Evolutionary conservation across 192 early-diverging fungal species (phyloP), one percentile per base, ranked within the genome.

Genomic region (Backusella circina): DNA sequence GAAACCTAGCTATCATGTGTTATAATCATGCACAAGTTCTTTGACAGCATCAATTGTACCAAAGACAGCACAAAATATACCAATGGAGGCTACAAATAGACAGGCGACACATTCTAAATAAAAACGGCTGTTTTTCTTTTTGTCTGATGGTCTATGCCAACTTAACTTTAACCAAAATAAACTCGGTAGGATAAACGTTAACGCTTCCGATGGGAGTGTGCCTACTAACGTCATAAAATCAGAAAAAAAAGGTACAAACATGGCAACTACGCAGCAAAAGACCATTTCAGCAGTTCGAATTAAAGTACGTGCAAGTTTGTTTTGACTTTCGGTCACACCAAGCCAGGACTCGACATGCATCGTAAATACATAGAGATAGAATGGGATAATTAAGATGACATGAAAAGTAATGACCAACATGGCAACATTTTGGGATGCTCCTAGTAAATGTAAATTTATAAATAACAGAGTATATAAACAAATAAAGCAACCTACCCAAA

Each of bases 181-280:
- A 33, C 92, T 86, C 0, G 94, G 94, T 30, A 96, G 83, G 66
- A 96, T 82, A 75, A 96, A 94, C 75, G 94, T 92, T 30, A 94
- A 86, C 18, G 88, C 82, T 30, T 85, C 88, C 64, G 90, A 92
- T 51, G 89, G 87, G 3, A 94, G 70, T 21, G 93, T 91, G 4
- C 93, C 93, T 33, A 96, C 65, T 18, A 96, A 83, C 9, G 88
- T 87, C 85, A 95, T 84, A 57, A 94, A 84, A 78, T 94, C 90
- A 39, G 87, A 85, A 84, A 96, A 95, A 80, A 87, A 94, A 6
- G 93, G 92, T 15, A 95, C 84, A 50, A 86, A 82, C 70, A 92
- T 82, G 13, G 94, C 90, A 66, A 91, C 79, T n/a, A 80, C 78
- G 0, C 86, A 82, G 57, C 91, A 84, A n/a, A 78, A 31, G 41